Conservation (phyloP, 73 alveolate genomes). For the Loxodes magnus region DNA sequence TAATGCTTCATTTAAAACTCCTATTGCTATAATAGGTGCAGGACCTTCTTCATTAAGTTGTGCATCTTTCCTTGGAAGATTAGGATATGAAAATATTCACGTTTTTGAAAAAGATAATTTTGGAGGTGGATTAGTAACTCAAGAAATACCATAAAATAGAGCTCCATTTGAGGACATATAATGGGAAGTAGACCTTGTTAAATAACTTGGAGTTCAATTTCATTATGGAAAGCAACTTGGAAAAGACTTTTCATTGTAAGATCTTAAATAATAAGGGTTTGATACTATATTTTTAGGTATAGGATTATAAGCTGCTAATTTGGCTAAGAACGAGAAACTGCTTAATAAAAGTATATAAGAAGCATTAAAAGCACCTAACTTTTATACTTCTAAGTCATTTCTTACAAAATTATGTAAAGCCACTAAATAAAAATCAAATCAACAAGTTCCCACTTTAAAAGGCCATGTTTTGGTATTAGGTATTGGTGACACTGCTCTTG, state of each 20-base stretch:
- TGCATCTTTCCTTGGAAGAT: conserved; percentile 49
- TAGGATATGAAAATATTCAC: conserved; percentile 41
- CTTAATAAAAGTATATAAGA: too few species aligned
- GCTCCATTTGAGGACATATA: too few species aligned
- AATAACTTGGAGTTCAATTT: conserved; percentile 32
- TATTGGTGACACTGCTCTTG: conserved; percentile 75
- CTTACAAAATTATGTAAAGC: too few species aligned
- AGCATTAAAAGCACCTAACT: too few species aligned
- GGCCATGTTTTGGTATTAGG: conserved; percentile 76
- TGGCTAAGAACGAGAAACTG: too few species aligned
- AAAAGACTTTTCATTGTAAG: conserved; percentile 30
- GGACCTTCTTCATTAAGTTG: conserved; percentile 50
- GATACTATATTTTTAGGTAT: too few species aligned
- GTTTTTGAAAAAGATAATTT: conserved; percentile 30
- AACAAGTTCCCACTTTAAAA: too few species aligned
- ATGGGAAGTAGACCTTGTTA: conserved; percentile 49
- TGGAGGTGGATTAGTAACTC: conserved; percentile 44
- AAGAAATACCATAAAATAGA: conserved; percentile 46
- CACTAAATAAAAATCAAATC: too few species aligned
- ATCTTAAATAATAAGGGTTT: too few species aligned
- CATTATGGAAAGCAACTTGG: conserved; percentile 39
- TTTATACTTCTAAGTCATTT: too few species aligned
- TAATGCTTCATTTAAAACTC: conserved; percentile 32
- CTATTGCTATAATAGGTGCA: conserved; percentile 46
- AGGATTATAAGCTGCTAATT: too few species aligned